Base-by-base conservation (phyloP, 2,329 filamentous ascomycete species). In the Lojkania enalia region DNA sequence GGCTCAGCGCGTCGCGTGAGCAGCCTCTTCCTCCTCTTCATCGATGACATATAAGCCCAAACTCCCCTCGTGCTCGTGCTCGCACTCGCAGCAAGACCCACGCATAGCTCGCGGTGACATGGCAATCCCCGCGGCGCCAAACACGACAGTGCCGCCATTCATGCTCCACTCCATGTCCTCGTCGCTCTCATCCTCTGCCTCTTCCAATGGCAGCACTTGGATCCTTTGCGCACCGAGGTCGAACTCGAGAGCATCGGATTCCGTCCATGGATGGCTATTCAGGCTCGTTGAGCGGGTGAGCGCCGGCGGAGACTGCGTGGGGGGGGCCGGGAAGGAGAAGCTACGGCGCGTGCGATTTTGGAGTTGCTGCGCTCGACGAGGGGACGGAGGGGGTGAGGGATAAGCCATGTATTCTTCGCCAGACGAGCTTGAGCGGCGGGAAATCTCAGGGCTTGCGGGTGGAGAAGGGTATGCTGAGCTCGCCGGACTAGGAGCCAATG, bases 11-110 rank as follows among this genome's bases (percentile, higher is more conserved):
- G 23, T 7, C 7, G 7, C n/a, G n/a, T 7, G 7, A 27, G 23
- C 42, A n/a, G 19, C 30, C 5, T 19, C 37, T 16, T 42, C 44
- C 2, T 44, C 46, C 40, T 41, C 45, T n/a, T 51, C 49, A 38
- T 60, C 57, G 35, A 61, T 36, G 19, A 61, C 38, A 49, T 58
- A 61, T n/a, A 61, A 19, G 20, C 37, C 42, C 38, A 44, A 41
- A 7, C 39, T 33, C n/a, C 39, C 14, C 15, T 11, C 9, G 16
- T 21, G 6, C 19, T 39, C 20, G 25, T 35, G 20, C 46, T 32
- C 27, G 33, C 38, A 49, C 20, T 40, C 19, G 47, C 39, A 41
- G 25, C 44, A 44, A 35, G 20, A 18, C 2, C 27, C 21, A 20
- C 14, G 16, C 30, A 51, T 48, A 20, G 30, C 38, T 13, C 48